phyloP scores from a whole-genome alignment of 768 basidiomycete genomes.

The Tulasnella sp. region DNA sequence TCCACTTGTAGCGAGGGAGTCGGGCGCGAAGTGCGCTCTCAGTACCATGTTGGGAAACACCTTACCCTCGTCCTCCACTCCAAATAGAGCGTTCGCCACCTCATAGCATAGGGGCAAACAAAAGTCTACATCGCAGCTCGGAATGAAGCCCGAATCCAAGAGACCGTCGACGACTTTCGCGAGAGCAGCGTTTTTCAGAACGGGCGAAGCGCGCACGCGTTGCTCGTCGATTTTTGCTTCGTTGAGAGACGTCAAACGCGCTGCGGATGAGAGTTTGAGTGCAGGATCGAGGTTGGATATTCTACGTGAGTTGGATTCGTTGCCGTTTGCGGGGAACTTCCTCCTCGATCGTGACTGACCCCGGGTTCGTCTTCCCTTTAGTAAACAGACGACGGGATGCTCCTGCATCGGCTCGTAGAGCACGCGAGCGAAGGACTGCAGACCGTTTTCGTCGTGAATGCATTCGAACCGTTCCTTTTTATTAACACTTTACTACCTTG shows the following conservation, averaged over 20 bases:
- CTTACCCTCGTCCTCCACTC: neutral
- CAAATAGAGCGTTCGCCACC: slow-evolving; percentile 24
- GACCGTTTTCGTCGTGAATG: slow-evolving; percentile 20
- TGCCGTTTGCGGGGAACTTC: too few species aligned
- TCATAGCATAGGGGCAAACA: slow-evolving; percentile 33
- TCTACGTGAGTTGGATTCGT: slow-evolving; percentile 35
- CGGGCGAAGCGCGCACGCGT: slow-evolving; percentile 38
- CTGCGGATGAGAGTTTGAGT: slow-evolving; percentile 38
- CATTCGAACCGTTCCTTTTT: slow-evolving; percentile 45
- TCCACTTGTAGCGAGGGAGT: neutral
- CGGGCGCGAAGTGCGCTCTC: slow-evolving; percentile 13
- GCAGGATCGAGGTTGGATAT: slow-evolving; percentile 45
- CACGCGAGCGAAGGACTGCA: slow-evolving; percentile 6
- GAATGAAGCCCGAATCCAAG: slow-evolving; percentile 24
- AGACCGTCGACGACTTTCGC: slow-evolving; percentile 27
- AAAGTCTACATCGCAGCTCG: slow-evolving; percentile 31
- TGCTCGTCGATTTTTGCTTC: slow-evolving; percentile 42
- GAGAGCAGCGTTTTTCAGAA: slow-evolving; percentile 25
- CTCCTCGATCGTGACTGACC: neutral
- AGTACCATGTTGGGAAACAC: neutral
- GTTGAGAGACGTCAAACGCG: slow-evolving; percentile 35
- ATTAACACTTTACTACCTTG: slow-evolving; percentile 41
- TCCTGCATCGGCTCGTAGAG: slow-evolving; percentile 14
- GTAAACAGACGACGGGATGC: slow-evolving; percentile 50
- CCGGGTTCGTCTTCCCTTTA: slow-evolving; percentile 17